Percentiles rank a stretch among this genome's conserved stretches.
Evolutionary conservation across 805 yeast genomes (phyloP).

Genomic region (Kodamaea sagamina): DNA sequence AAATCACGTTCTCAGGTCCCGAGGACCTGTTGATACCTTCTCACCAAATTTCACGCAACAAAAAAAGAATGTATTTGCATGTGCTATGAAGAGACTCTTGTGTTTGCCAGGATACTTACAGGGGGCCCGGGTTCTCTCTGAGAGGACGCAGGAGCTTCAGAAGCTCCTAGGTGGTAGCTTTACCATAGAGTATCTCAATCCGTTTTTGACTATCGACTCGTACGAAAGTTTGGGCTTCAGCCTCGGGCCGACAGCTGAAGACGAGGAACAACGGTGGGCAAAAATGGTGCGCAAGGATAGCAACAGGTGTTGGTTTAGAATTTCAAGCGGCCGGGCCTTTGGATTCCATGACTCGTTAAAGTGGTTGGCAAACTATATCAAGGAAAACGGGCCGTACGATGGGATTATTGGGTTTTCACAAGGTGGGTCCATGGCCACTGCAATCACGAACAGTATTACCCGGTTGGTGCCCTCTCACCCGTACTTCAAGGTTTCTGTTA

Average conservation of each 20-base stretch:
- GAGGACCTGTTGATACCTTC: background rate
- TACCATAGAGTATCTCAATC: slow-evolving; percentile 37
- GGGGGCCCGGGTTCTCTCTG: slow-evolving; percentile 34
- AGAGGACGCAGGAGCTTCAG: slow-evolving; percentile 37
- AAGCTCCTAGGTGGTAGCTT: slow-evolving; percentile 28
- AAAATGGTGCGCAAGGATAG: slow-evolving; percentile 26
- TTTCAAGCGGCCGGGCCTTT: slow-evolving; percentile 21
- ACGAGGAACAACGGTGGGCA: slow-evolving; percentile 33
- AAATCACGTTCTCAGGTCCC: no score
- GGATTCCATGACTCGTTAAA: slow-evolving; percentile 33
- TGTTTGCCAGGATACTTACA: slow-evolving; percentile 45
- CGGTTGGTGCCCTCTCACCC: slow-evolving; percentile 26
- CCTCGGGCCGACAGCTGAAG: slow-evolving; percentile 25
- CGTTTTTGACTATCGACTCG: slow-evolving; percentile 27
- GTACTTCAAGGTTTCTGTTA: slow-evolving; percentile 28
- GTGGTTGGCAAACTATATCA: slow-evolving; percentile 29
- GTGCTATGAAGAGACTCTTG: slow-evolving; percentile 19
- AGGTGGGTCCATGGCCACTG: slow-evolving; percentile 43
- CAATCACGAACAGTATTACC: slow-evolving; percentile 27
- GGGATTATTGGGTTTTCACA: slow-evolving; percentile 47
- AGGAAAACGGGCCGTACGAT: slow-evolving; percentile 41
- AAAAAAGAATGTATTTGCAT: slow-evolving; percentile 3
- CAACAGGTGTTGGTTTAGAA: slow-evolving; percentile 44
- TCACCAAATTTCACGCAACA: background rate
- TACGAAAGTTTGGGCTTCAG: slow-evolving; percentile 33